Evolutionary conservation across 2,329 filamentous ascomycete genomes (phyloP).

Genomic region (Nemania bipapillata): DNA sequence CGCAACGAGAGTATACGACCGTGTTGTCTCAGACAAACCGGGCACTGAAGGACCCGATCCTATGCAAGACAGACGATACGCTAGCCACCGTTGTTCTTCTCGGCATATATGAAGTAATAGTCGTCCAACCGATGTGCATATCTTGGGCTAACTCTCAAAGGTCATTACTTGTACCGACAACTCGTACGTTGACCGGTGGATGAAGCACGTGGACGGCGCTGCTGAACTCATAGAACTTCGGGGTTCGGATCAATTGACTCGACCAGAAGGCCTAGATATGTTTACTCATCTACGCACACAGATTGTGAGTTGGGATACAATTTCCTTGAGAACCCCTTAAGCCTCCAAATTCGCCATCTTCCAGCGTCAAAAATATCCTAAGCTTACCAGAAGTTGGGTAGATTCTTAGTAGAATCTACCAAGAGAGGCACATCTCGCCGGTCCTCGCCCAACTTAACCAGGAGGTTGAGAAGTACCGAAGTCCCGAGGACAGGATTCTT

Average conservation of each 20-base stretch:
- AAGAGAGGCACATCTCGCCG: background rate
- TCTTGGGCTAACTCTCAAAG: background rate
- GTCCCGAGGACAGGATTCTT: slow-evolving; percentile 2
- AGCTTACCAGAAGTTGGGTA: background rate
- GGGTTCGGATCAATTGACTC: slow-evolving; percentile 1
- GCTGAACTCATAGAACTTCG: slow-evolving; percentile 6
- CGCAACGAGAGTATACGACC: background rate
- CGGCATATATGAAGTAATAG: slow-evolving; percentile 11
- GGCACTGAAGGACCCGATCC: slow-evolving; percentile 3
- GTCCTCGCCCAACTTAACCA: slow-evolving; percentile 4
- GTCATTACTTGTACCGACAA: slow-evolving; percentile 8
- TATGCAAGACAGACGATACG: slow-evolving; percentile 10
- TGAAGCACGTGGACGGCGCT: slow-evolving; percentile 7
- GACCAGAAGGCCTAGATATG: slow-evolving; percentile 6
- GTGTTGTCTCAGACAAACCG: slow-evolving; percentile 4
- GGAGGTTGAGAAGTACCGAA: slow-evolving; percentile 3
- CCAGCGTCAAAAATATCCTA: background rate
- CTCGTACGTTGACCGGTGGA: slow-evolving; percentile 8
- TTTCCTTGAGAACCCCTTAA: background rate
- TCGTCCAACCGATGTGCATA: background rate
- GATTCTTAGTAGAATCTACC: slow-evolving; percentile 10
- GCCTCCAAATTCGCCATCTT: background rate
- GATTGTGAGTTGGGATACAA: slow-evolving; percentile 2
- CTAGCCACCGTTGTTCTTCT: slow-evolving; percentile 6
- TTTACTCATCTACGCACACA: slow-evolving; percentile 11